Evolutionary conservation across 2,329 filamentous ascomycete genomes (phyloP).

Genomic region (Aspergillus aculeatinus): DNA sequence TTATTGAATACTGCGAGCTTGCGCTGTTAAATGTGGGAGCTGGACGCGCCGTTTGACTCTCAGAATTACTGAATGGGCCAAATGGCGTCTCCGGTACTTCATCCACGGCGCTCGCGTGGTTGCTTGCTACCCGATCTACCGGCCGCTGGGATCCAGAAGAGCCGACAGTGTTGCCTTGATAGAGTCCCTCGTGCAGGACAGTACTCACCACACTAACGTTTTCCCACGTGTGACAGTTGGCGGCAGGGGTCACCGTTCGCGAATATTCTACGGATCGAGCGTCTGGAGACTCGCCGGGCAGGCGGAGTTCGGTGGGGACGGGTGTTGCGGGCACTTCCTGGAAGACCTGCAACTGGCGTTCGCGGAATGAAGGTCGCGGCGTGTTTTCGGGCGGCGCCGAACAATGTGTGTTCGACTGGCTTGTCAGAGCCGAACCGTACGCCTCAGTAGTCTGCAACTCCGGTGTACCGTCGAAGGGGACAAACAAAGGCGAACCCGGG

Average conservation of each 20-base stretch:
- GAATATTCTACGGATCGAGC: not conserved
- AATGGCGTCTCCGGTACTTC: constrained; percentile 27
- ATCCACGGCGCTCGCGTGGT: not conserved
- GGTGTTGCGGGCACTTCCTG: not conserved
- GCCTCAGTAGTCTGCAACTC: not conserved
- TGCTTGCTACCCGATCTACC: not conserved
- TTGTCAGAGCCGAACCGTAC: not conserved
- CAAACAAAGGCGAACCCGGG: constrained; percentile 21
- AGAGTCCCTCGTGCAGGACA: not conserved
- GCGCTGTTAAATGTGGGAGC: not conserved
- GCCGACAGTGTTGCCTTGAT: not conserved
- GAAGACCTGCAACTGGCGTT: not conserved
- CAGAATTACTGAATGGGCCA: not conserved
- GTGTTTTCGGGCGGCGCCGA: not conserved
- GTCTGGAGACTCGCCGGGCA: not conserved
- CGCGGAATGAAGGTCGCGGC: not conserved
- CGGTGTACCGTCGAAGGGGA: constrained; percentile 10
- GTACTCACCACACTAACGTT: not conserved
- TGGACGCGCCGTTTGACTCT: constrained; percentile 4
- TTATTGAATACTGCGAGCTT: constrained; percentile 2
- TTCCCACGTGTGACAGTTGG: not conserved
- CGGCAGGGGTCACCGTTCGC: not conserved
- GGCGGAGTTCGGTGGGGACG: not conserved
- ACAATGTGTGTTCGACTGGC: not conserved
- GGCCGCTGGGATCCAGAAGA: not conserved